Conservation (phyloP, 2,329 filamentous ascomycete species). For the Neonectria sp. region DNA sequence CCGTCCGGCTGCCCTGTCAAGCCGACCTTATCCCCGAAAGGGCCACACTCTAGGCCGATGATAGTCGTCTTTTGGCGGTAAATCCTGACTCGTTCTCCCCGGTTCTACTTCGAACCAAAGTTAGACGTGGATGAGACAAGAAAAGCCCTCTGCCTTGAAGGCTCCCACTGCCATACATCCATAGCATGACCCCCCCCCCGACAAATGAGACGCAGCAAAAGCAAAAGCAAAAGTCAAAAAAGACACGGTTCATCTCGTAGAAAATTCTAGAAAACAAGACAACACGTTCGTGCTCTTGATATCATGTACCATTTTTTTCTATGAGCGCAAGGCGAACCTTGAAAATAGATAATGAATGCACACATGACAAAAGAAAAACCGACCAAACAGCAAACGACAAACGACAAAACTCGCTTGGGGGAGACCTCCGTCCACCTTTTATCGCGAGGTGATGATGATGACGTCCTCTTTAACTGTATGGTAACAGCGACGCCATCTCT, state of each 20-base stretch:
- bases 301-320: background rate
- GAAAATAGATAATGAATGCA: background rate
- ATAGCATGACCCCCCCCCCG: background rate
- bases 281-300: background rate
- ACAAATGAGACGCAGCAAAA: background rate
- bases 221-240: background rate
- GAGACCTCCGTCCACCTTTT: slow-evolving; percentile 23
- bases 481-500: slow-evolving; percentile 36
- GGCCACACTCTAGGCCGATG: background rate
- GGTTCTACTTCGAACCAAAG: background rate
- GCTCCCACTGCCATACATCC: background rate
- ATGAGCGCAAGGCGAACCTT: background rate
- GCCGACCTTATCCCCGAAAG: background rate
- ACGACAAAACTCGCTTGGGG: slow-evolving; percentile 1
- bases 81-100: no score
- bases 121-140: background rate
- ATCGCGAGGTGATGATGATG: slow-evolving; percentile 31
- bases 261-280: background rate
- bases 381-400: background rate
- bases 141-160: background rate
- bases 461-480: slow-evolving; percentile 37
- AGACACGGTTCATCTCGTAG: background rate
- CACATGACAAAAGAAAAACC: background rate
- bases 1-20: background rate
- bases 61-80: background rate